A percentile compares a stretch with the other conserved stretches of the same genome.
Conservation (phyloP, 2,329 filamentous ascomycete genomes). For the Claviceps sorghi region DNA sequence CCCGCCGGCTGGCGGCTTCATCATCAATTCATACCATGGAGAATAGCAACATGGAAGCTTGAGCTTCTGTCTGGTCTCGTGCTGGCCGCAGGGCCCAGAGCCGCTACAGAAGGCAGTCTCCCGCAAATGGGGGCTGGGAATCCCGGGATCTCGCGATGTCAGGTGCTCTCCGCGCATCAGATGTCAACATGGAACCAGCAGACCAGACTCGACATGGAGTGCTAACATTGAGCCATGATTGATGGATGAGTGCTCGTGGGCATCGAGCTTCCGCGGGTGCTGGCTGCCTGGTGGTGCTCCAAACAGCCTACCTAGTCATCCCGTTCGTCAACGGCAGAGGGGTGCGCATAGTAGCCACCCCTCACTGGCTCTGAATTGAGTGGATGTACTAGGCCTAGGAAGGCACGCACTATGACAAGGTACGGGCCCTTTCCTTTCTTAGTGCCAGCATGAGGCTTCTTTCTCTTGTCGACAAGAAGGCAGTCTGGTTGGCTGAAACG, state of each 20-base stretch:
- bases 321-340: background rate
- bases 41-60: too few species aligned
- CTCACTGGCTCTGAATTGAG: background rate
- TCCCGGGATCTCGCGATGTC: too few species aligned
- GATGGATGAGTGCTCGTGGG: background rate
- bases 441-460: background rate
- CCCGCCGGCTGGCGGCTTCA: background rate
- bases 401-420: background rate
- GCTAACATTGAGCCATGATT: too few species aligned
- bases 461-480: slow-evolving; percentile 1
- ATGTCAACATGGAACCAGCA: too few species aligned
- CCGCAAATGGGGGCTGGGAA: too few species aligned
- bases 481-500: slow-evolving; percentile 11
- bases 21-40: background rate
- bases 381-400: background rate
- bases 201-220: background rate
- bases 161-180: too few species aligned
- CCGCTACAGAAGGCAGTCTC: too few species aligned
- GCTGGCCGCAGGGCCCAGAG: too few species aligned
- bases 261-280: background rate
- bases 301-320: background rate
- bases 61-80: too few species aligned
- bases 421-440: background rate
- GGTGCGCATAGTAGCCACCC: background rate
- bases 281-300: background rate